Conservation (phyloP, 495 filamentous ascomycete species). For the Xylaria sp. region DNA sequence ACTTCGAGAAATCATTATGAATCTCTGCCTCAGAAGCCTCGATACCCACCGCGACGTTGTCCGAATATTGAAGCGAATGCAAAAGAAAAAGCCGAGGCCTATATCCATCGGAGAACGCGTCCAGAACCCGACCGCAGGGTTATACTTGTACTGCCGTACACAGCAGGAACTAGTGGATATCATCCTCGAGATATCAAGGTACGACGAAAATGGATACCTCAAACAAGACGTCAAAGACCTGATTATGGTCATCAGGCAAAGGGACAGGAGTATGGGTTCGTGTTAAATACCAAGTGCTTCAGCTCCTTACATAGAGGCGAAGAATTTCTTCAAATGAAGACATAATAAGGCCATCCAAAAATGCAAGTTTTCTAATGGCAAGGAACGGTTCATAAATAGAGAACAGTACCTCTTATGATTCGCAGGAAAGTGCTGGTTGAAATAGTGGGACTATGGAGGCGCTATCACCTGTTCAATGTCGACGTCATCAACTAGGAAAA, state of each 20-base stretch:
- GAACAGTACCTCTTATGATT: neutral
- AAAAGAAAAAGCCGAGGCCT: constrained; percentile 13
- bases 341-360: neutral
- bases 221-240: constrained; percentile 18
- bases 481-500: too few species aligned
- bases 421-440: too few species aligned
- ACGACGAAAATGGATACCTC: constrained; percentile 7
- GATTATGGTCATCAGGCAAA: constrained; percentile 15
- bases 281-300: neutral
- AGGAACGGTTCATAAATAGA: neutral
- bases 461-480: too few species aligned
- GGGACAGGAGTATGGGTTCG: neutral
- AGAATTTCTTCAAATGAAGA: neutral
- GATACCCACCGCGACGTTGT: constrained; percentile 24
- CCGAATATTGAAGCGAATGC: constrained; percentile 20
- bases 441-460: neutral
- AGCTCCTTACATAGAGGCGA: neutral
- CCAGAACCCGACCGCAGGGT: constrained; percentile 12
- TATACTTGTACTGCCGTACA: constrained; percentile 27
- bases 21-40: constrained; percentile 16
- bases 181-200: constrained; percentile 14
- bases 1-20: constrained; percentile 29
- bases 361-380: neutral
- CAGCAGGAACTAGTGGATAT: constrained; percentile 23
- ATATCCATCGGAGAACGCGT: neutral